Evolutionary conservation across 805 yeast genomes (phyloP).

Genomic region (Pichia eremophila): DNA sequence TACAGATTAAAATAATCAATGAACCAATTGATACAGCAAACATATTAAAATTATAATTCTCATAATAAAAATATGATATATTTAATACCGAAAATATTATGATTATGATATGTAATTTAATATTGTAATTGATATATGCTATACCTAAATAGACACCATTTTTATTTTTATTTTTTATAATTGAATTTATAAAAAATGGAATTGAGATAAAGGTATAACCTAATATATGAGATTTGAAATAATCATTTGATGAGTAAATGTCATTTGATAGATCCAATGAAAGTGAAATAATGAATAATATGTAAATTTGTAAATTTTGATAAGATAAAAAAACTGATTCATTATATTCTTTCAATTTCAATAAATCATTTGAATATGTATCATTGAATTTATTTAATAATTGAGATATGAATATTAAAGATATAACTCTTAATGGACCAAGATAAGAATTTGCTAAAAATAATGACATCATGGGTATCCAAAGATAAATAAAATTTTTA

Average conservation of each 20-base stretch:
- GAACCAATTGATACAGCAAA: slow-evolving; percentile 24
- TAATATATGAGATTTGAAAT: background rate
- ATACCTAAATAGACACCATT: background rate
- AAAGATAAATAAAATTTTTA: background rate
- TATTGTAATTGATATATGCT: background rate
- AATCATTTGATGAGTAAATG: background rate
- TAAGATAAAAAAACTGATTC: background rate
- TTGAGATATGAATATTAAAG: slow-evolving; percentile 17
- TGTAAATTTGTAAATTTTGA: slow-evolving; percentile 5
- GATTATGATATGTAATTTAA: background rate
- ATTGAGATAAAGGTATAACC: slow-evolving; percentile 5
- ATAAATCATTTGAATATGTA: too few species aligned
- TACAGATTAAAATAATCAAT: slow-evolving; percentile 18
- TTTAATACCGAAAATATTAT: slow-evolving; percentile 5
- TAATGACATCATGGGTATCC: slow-evolving; percentile 13
- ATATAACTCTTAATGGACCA: slow-evolving; percentile 20
- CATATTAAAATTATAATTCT: slow-evolving; percentile 21
- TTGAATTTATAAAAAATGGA: background rate
- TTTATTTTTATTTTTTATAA: background rate
- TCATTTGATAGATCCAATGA: slow-evolving; percentile 1
- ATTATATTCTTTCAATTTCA: too few species aligned
- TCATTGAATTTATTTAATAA: too few species aligned
- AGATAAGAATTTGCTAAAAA: slow-evolving; percentile 18
- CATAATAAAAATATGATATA: slow-evolving; percentile 7
- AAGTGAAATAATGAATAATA: slow-evolving; percentile 11